Evolutionary conservation across 2,329 filamentous ascomycete genomes (phyloP).

Genomic region (Pseudogymnoascus verrucosus): DNA sequence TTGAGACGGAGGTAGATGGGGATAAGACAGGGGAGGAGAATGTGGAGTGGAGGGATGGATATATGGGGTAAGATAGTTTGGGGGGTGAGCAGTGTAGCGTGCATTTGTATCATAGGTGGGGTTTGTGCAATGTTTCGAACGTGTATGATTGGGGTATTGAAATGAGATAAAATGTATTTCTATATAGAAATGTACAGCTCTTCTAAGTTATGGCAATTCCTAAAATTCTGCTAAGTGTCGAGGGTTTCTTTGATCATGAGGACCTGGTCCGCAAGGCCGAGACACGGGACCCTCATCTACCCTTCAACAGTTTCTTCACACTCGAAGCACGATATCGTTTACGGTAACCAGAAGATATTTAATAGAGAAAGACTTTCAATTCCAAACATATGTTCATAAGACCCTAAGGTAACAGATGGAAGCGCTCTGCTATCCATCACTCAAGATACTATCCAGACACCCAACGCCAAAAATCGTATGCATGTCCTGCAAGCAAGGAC

Average conservation of each 20-base stretch:
- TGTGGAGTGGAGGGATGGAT: neutral
- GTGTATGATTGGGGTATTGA: constrained; percentile 5
- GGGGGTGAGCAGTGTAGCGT: neutral
- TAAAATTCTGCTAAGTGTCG: neutral
- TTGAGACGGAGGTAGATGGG: constrained; percentile 37
- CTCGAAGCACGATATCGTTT: neutral
- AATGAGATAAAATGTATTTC: constrained; percentile 8
- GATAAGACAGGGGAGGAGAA: neutral
- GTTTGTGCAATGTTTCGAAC: constrained; percentile 7
- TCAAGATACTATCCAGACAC: constrained; percentile 6
- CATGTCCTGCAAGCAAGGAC: neutral
- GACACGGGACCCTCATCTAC: neutral
- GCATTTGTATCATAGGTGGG: constrained; percentile 8
- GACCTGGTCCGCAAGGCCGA: neutral
- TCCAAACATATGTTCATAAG: constrained; percentile 6
- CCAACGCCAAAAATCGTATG: constrained; percentile 6
- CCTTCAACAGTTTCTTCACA: neutral
- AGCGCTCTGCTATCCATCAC: constrained; percentile 4
- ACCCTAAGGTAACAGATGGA: constrained; percentile 1
- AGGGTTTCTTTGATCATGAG: neutral
- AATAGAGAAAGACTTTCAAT: neutral
- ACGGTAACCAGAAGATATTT: neutral
- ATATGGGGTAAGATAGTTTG: constrained; percentile 1
- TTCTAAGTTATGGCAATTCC: neutral
- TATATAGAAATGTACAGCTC: constrained; percentile 6